phyloP scores from a whole-genome alignment of 352 stramenopile species.

The Pythium brassicae region DNA sequence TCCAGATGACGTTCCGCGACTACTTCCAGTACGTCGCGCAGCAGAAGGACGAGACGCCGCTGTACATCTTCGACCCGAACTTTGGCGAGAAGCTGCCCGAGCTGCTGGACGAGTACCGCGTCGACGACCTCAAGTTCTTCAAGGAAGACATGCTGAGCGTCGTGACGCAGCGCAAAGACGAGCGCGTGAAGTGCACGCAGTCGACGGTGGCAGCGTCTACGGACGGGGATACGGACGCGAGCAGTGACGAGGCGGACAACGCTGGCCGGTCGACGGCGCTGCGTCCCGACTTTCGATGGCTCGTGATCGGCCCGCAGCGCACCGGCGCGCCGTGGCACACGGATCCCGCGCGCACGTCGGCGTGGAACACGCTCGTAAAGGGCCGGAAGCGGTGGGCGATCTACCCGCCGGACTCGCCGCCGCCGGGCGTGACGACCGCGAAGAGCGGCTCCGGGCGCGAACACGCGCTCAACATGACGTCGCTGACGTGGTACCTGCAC shows the following conservation, averaged over 20 bases:
- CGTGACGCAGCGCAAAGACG: constrained; percentile 13
- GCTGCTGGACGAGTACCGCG: constrained; percentile 63
- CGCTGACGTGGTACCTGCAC: constrained; percentile 80
- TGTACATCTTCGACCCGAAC: constrained; percentile 85
- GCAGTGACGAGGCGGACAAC: constrained; percentile 4
- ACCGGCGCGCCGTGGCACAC: constrained; percentile 94
- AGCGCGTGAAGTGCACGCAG: neutral
- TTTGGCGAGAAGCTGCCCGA: constrained; percentile 82
- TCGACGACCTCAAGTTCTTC: constrained; percentile 66
- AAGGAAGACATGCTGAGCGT: constrained; percentile 69
- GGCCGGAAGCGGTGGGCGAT: constrained; percentile 95
- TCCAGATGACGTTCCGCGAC: constrained; percentile 76
- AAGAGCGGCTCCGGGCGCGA: constrained; percentile 54
- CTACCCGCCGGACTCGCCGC: constrained; percentile 86
- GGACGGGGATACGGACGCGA: neutral
- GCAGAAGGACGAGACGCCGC: constrained; percentile 78
- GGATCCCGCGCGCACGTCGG: constrained; percentile 93
- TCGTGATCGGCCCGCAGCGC: constrained; percentile 77
- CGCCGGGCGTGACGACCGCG: constrained; percentile 55
- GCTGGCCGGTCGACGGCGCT: constrained; percentile 23
- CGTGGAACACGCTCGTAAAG: constrained; percentile 94
- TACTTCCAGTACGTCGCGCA: constrained; percentile 58
- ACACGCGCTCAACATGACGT: constrained; percentile 72
- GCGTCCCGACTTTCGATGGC: constrained; percentile 74
- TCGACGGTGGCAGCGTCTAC: too few species aligned